Percentiles rank a stretch among this genome's conserved stretches.
These are phyloP conservation scores for Trapa bicornis DNA, from an alignment of 345 rosid species.

Conservation along the genomic window DNA sequence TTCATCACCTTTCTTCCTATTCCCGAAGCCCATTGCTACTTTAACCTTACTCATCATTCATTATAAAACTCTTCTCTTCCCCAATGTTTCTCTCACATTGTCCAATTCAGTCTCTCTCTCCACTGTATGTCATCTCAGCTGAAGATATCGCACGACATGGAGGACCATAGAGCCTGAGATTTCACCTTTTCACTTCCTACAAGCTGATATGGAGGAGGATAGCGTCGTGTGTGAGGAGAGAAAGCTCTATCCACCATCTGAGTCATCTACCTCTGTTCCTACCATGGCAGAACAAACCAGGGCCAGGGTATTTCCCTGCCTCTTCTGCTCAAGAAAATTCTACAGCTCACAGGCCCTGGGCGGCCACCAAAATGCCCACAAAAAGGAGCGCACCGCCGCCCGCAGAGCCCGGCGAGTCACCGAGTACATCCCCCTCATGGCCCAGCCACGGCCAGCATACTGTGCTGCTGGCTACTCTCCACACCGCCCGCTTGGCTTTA, in stretches of 20 bases:
- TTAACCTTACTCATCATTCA: constrained; percentile 6
- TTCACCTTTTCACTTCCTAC: too few species aligned
- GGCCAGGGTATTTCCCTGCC: constrained; percentile 54
- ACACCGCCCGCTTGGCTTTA: constrained; percentile 21
- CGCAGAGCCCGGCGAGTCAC: constrained; percentile 55
- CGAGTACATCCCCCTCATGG: constrained; percentile 21
- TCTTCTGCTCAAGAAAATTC: constrained; percentile 74
- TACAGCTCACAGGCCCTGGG: constrained; percentile 89
- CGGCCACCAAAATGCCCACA: constrained; percentile 75
- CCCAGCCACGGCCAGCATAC: constrained; percentile 22
- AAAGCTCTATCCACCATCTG: background rate
- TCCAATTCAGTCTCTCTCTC: too few species aligned
- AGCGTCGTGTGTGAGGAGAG: constrained; percentile 29
- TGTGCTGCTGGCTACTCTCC: background rate
- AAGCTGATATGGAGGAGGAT: background rate
- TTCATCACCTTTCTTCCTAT: constrained; percentile 20
- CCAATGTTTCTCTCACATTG: background rate
- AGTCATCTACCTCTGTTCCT: background rate
- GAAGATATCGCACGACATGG: too few species aligned
- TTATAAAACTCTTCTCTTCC: background rate
- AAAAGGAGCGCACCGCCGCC: constrained; percentile 21
- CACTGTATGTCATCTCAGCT: too few species aligned
- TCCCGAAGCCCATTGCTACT: constrained; percentile 60
- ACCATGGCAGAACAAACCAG: constrained; percentile 2
- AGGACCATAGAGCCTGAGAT: background rate